Percentiles rank a stretch among this genome's conserved stretches.
Evolutionary conservation across 2,329 filamentous ascomycete genomes (phyloP).

Genomic region (Cryphonectria japonica): DNA sequence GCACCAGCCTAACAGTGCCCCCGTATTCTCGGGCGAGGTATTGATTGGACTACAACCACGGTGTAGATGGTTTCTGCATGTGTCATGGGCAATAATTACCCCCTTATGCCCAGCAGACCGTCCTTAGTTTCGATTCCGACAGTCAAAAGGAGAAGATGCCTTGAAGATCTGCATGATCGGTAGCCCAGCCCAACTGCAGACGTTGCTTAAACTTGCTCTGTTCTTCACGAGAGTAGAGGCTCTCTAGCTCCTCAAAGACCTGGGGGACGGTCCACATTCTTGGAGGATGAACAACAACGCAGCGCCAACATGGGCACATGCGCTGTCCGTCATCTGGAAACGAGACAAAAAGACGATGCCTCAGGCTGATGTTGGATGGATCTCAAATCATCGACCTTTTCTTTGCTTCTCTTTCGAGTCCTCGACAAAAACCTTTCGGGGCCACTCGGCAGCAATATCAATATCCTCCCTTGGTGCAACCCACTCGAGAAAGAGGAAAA

Average conservation of each 20-base stretch:
- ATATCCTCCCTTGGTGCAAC: conserved; percentile 84
- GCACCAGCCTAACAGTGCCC: not conserved
- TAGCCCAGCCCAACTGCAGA: not conserved
- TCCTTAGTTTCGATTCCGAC: not conserved
- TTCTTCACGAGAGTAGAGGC: not conserved
- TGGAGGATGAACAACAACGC: not conserved
- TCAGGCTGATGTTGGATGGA: not conserved
- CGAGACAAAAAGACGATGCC: not conserved
- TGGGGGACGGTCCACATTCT: not conserved
- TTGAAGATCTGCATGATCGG: too few species aligned
- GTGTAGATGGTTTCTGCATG: not conserved
- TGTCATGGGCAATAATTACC: not conserved
- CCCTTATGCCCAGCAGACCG: not conserved
- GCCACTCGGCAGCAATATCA: conserved; percentile 90
- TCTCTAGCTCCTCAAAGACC: not conserved
- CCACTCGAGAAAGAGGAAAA: conserved; percentile 87
- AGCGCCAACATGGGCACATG: not conserved
- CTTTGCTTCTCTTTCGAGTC: conserved; percentile 23
- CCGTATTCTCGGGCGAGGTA: not conserved
- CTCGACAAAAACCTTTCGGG: conserved; percentile 62
- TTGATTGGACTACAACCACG: not conserved
- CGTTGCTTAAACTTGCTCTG: not conserved
- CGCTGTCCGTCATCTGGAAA: not conserved
- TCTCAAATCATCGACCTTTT: conserved; percentile 21
- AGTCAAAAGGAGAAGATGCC: not conserved